Evolutionary conservation across 106 monocot genomes (phyloP).

Genomic region (Triglochin maritima): DNA sequence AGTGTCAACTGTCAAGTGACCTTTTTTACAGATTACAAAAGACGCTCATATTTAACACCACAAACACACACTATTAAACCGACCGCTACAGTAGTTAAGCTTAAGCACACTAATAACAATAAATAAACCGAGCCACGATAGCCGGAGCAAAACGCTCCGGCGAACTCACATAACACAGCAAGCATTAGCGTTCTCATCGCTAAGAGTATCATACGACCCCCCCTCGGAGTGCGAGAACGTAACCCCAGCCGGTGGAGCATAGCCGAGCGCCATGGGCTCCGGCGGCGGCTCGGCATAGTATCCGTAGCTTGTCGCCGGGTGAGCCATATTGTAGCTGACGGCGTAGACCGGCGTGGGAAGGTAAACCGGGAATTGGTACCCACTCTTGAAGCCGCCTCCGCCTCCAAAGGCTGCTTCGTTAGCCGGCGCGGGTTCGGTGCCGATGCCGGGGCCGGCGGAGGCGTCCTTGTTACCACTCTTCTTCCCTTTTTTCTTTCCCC

Average conservation of each 20-base stretch:
- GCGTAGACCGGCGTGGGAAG: slow-evolving; percentile 34
- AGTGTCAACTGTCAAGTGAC: too few relatives aligned
- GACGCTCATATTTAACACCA: too few relatives aligned
- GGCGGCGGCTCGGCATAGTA: slow-evolving; percentile 20
- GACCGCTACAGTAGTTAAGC: neutral
- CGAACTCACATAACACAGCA: slow-evolving; percentile 47
- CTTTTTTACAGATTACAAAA: too few relatives aligned
- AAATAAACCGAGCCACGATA: too few relatives aligned
- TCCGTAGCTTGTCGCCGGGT: slow-evolving; percentile 38
- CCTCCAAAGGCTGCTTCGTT: neutral
- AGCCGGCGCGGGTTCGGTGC: neutral
- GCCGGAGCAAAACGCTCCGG: too few relatives aligned
- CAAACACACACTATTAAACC: too few relatives aligned
- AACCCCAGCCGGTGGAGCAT: neutral
- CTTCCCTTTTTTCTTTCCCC: slow-evolving; percentile 19
- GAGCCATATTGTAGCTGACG: slow-evolving; percentile 39
- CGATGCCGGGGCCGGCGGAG: neutral
- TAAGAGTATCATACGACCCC: slow-evolving; percentile 31
- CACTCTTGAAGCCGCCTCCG: neutral
- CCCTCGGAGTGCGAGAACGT: slow-evolving; percentile 3
- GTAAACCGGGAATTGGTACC: slow-evolving; percentile 4
- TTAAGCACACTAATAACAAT: too few relatives aligned
- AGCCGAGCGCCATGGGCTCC: neutral
- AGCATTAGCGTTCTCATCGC: slow-evolving; percentile 48
- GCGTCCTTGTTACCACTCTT: neutral